phyloP scores from a whole-genome alignment of 192 early-diverging fungal genomes.

The Mortierella hygrophila region DNA sequence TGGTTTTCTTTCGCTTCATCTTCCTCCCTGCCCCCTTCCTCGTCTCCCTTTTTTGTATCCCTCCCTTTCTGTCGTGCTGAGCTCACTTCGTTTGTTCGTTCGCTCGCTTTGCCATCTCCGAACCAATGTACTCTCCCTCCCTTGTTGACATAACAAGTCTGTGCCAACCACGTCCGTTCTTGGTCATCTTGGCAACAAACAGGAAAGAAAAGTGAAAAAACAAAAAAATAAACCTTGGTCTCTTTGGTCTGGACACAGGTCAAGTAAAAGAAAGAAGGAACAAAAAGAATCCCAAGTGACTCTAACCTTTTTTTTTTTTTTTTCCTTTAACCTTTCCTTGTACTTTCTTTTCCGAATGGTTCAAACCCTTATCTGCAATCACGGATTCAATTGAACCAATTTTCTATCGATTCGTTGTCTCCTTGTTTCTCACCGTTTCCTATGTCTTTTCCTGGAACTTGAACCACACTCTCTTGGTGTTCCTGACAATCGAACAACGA shows the following conservation, averaged over 20 bases:
- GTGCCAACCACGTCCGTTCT: conserved; percentile 3
- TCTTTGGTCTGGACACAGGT: not conserved
- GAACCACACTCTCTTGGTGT: not conserved
- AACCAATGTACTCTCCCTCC: not conserved
- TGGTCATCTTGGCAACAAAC: conserved; percentile 2
- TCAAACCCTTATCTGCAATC: conserved; percentile 3
- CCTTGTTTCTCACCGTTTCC: not conserved
- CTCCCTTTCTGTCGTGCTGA: no score
- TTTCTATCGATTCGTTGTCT: not conserved
- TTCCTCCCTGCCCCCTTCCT: not conserved
- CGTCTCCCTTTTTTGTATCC: not conserved
- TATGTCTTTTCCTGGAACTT: not conserved
- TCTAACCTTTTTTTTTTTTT: conserved; percentile 1
- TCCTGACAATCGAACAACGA: not conserved
- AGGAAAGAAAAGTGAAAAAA: not conserved
- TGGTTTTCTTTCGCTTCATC: not conserved
- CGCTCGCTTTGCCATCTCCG: not conserved
- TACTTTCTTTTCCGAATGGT: not conserved
- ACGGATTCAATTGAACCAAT: not conserved
- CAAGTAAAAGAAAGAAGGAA: not conserved
- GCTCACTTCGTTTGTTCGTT: not conserved
- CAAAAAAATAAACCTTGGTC: not conserved
- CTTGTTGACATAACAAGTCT: not conserved
- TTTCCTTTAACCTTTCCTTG: not conserved
- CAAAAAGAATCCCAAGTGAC: not conserved